Evolutionary conservation across 768 basidiomycete genomes (phyloP).

Genomic region (Serendipita indica): DNA sequence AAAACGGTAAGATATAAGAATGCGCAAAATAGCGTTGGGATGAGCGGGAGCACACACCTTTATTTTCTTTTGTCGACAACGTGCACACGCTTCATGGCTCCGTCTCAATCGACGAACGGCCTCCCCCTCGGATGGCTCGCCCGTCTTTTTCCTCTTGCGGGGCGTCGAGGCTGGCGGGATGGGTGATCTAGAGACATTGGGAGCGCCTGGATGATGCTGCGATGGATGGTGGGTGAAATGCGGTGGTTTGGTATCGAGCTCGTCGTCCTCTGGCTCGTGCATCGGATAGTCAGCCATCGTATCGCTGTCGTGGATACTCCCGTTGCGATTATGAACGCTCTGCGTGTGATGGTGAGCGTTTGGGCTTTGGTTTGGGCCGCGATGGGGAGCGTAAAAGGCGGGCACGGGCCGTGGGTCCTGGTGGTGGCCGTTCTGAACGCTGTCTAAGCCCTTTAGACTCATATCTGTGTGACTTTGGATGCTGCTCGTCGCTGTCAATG

Average conservation of each 20-base stretch:
- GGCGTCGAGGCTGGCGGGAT: constrained; percentile 20
- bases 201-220: constrained; percentile 11
- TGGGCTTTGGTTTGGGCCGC: not conserved
- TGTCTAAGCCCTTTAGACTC: not conserved
- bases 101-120: constrained; percentile 63
- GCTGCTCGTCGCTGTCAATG: not conserved
- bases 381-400: not conserved
- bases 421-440: not conserved
- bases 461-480: not conserved
- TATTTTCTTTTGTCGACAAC: constrained; percentile 93
- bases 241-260: constrained; percentile 11
- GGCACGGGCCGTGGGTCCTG: not conserved
- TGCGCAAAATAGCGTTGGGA: constrained; percentile 15
- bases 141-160: constrained; percentile 35
- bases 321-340: not conserved
- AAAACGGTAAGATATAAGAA: constrained; percentile 17
- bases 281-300: constrained; percentile 1
- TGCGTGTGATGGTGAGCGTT: not conserved
- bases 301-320: not conserved
- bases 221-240: constrained; percentile 10
- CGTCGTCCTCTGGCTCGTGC: constrained; percentile 11
- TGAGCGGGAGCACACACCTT: constrained; percentile 54
- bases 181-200: constrained; percentile 11
- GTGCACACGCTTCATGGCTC: constrained; percentile 83
- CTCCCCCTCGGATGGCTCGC: constrained; percentile 38